These are phyloP conservation scores for Lichtheimia ornata DNA, from an alignment of 371 early-diverging fungal species.

Conservation along the genomic window DNA sequence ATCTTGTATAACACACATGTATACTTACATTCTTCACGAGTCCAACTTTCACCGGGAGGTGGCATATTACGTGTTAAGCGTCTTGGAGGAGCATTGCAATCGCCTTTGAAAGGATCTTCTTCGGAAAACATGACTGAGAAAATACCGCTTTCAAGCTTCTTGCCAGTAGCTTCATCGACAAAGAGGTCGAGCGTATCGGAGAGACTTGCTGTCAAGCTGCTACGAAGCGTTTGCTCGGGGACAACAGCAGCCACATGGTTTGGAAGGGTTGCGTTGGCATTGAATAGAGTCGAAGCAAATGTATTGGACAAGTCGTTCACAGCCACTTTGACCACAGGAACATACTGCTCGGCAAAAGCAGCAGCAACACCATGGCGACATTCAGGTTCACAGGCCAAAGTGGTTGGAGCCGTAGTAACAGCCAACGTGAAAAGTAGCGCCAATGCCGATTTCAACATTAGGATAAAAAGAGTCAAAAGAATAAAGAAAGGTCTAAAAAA, in stretches of 20 bases:
- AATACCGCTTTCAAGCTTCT: slow-evolving; percentile 40
- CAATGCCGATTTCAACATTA: slow-evolving; percentile 14
- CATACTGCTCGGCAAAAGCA: slow-evolving; percentile 56
- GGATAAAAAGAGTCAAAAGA: too few species aligned
- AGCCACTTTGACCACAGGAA: slow-evolving; percentile 31
- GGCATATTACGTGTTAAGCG: slow-evolving; percentile 55
- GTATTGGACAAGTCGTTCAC: slow-evolving; percentile 30
- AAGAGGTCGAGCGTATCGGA: slow-evolving; percentile 9
- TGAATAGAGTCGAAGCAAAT: slow-evolving; percentile 27
- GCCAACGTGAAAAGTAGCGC: slow-evolving; percentile 4
- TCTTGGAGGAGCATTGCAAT: slow-evolving; percentile 63
- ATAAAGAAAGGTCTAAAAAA: too few species aligned
- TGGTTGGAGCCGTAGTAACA: slow-evolving; percentile 9
- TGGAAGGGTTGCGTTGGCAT: slow-evolving; percentile 23
- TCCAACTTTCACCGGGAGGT: slow-evolving; percentile 58
- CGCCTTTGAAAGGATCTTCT: slow-evolving; percentile 63
- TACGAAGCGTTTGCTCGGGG: slow-evolving; percentile 32
- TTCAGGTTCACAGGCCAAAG: slow-evolving; percentile 56
- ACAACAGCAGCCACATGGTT: slow-evolving; percentile 26
- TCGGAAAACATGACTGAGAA: slow-evolving; percentile 57
- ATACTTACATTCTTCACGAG: slow-evolving; percentile 55
- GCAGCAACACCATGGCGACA: slow-evolving; percentile 56
- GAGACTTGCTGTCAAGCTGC: slow-evolving; percentile 23
- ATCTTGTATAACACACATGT: neutral
- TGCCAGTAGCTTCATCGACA: slow-evolving; percentile 26